Percentiles rank a stretch among this genome's conserved stretches.
These are phyloP conservation scores for Aspergillus unguis DNA, from an alignment of 2,329 filamentous ascomycete genomes.

Conservation along the genomic window DNA sequence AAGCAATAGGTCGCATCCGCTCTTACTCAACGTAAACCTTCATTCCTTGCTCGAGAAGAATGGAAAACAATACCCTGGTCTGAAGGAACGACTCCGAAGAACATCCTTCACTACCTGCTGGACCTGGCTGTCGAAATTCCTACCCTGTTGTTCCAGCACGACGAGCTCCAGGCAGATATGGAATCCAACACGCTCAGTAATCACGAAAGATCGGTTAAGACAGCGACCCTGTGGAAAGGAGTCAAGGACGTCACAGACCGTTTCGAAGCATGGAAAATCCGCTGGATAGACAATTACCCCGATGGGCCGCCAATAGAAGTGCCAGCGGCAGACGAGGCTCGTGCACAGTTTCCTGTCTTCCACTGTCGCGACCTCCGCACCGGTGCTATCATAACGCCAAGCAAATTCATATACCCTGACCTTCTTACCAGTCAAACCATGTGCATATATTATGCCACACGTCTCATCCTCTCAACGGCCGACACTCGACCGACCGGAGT, in stretches of 20 bases:
- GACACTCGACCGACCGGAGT: constrained; percentile 31
- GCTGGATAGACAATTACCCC: constrained; percentile 31
- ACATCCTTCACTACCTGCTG: constrained; percentile 36
- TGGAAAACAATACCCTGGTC: constrained; percentile 43
- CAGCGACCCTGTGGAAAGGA: constrained; percentile 33
- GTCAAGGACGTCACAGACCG: constrained; percentile 31
- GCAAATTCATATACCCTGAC: constrained; percentile 34
- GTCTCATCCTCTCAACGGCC: constrained; percentile 34
- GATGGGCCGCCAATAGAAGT: constrained; percentile 30
- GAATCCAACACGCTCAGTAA: constrained; percentile 22
- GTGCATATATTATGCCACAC: constrained; percentile 34
- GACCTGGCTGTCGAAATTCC: constrained; percentile 37
- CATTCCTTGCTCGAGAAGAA: constrained; percentile 35
- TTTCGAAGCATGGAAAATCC: constrained; percentile 31
- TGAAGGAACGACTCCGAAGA: constrained; percentile 34
- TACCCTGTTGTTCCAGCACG: constrained; percentile 29
- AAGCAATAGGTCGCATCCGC: constrained; percentile 29
- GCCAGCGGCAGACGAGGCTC: constrained; percentile 15
- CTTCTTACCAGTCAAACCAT: constrained; percentile 36
- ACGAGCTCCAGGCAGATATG: constrained; percentile 27
- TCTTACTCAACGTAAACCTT: constrained; percentile 29
- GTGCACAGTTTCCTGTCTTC: constrained; percentile 33
- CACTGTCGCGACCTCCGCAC: constrained; percentile 33
- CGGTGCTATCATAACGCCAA: constrained; percentile 28
- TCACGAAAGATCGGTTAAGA: constrained; percentile 34